Base-by-base conservation (phyloP, 257 asterid species). In the Cordia subcordata region DNA sequence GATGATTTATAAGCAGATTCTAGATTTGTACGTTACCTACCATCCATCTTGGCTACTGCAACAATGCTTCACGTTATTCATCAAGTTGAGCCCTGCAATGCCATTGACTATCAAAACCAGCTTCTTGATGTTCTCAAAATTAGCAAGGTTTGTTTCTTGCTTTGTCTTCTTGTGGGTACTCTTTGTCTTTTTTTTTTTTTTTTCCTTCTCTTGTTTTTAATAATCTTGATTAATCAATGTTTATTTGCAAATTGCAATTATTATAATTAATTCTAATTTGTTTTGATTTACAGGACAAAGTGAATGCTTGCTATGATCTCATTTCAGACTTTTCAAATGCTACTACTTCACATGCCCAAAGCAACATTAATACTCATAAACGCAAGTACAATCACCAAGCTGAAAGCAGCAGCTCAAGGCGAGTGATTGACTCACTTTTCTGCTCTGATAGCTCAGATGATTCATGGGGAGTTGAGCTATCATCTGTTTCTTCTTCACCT, bases 1-100 rank as follows among this genome's bases (percentile, higher is more conserved):
- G 2, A 8, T 60, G 20, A 21, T 10, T 21, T 17, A 49, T n/a
- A n/a, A n/a, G 8, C 73, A 92, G 99, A 92, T 81, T 78, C 88
- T 44, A 86, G 97, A 77, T 69, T 81, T 67, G 69, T 55, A 44
- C 78, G 68, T 42, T 81, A 74, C 73, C 68, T 72, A 50, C 95
- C 99, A 0, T 92, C 99, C 42, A 88, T 85, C 2, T 52, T 88
- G 75, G 99, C 96, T 6, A 76, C 87, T 55, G 88, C 99, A 39
- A 86, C 85, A 13, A 84, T 92, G 97, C 85, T 92, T 44, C 99
- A 83, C 67, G 86, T 83, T 49, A 81, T 89, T 47, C 82, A 80
- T 64, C 80, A 74, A 69, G 80, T 77, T 33, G 92, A 83, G 62
- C 80, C 85, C 10, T 27, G 68, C 61, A 73, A 77, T 53, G 87